phyloP scores from a whole-genome alignment of 2,329 filamentous ascomycete genomes.

The Torrubiella hemipterigena region DNA sequence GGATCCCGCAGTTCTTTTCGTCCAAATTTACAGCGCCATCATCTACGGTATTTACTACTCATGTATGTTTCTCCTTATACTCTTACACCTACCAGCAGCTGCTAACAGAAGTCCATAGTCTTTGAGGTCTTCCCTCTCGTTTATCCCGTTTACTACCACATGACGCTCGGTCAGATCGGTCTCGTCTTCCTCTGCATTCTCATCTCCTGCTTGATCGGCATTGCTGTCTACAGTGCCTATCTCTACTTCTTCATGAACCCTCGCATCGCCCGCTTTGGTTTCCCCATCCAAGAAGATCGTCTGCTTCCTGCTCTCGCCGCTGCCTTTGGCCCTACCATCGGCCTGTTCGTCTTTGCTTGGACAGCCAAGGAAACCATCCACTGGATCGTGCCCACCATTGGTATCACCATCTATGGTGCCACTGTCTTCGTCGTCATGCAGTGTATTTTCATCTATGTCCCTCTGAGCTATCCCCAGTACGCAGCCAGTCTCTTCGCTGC shows the following conservation, averaged over 20 bases:
- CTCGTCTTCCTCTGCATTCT: constrained; percentile 50
- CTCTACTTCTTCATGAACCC: constrained; percentile 39
- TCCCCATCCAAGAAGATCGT: constrained; percentile 39
- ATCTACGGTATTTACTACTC: constrained; percentile 51
- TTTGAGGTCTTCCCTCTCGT: constrained; percentile 58
- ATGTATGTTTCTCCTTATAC: constrained; percentile 23
- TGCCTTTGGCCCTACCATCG: constrained; percentile 39
- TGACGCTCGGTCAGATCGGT: constrained; percentile 45
- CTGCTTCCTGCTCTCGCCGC: constrained; percentile 42
- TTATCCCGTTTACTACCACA: constrained; percentile 45
- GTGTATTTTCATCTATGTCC: constrained; percentile 49
- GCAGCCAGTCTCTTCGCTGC: constrained; percentile 47
- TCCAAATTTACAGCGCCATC: constrained; percentile 48
- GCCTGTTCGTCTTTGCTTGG: constrained; percentile 52
- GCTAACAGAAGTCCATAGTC: constrained; percentile 14
- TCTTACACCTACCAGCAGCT: constrained; percentile 1
- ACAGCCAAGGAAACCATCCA: constrained; percentile 36
- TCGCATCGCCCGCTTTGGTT: constrained; percentile 33
- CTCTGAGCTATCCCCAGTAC: constrained; percentile 42
- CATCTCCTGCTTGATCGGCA: constrained; percentile 41
- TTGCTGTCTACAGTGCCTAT: constrained; percentile 36
- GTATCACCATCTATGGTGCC: constrained; percentile 41
- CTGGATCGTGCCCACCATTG: constrained; percentile 45
- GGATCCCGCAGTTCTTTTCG: constrained; percentile 50
- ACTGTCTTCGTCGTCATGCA: constrained; percentile 44